Base-by-base conservation (phyloP, 2,329 filamentous ascomycete genomes). In the Bipolaris zeicola region DNA sequence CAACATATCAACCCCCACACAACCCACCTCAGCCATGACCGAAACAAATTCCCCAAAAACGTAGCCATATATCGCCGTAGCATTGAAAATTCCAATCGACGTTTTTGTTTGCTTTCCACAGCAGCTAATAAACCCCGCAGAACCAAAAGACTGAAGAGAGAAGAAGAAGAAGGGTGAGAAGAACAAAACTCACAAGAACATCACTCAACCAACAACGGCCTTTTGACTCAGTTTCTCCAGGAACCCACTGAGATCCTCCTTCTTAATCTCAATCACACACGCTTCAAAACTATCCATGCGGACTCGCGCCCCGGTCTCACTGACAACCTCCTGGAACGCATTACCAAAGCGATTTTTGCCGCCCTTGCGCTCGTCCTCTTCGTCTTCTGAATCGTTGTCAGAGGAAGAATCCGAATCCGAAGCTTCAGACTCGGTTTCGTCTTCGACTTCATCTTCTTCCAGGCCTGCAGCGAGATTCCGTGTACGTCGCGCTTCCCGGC, bases 281-380 rank as follows among this genome's bases (percentile, higher is more conserved):
- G 96, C 91, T 77, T 99, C 95, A 70, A 99, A 99, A 75, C 91
- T 96, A 77, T 99, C 95, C 72, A 97, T 96, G 58, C 92, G 83
- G 18, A 98, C 92, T 14, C 93, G 81, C 0, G 94, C 91, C 57
- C 89, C 95, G 14, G 94, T 98, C 80, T 97, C 92, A 49, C 89
- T 86, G 2, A 96, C 90, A 0, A 98, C 95, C 71, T 96, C 92
- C 74, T 97, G 92, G 76, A 99, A 99, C 3, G 95, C 94, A 68
- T 89, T 92, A 6, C 95, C 95, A 70, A 99, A 99, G 47, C 90
- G 87, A 77, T 98, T 99, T 50, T 91, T 79, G 1, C 93, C 89
- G 0, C 89, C 88, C 59, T 85, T 85, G 86, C 75, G 72, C 43
- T 90, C 67, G 83, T 89, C 75, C 78, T 91, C 76, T 0, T 77